These are phyloP conservation scores for Leptographium procerum DNA, from an alignment of 2,329 filamentous ascomycete genomes.

Conservation along the genomic window DNA sequence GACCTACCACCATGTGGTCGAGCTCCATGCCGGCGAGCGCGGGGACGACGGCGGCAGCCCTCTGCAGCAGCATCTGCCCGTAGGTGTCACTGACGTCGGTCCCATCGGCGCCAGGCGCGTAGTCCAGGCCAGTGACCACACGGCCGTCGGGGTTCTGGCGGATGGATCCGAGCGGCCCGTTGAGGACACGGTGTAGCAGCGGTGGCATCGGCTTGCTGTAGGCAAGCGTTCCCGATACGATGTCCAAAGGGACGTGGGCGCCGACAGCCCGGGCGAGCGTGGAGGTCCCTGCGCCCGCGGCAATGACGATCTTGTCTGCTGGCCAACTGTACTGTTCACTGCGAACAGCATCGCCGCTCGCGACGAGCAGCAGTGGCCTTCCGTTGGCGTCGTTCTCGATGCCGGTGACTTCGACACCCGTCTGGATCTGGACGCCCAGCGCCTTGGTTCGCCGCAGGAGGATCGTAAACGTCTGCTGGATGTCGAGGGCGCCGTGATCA, in stretches of 20 bases:
- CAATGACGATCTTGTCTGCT: neutral
- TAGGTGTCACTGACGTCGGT: neutral
- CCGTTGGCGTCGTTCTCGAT: neutral
- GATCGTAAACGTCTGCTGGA: neutral
- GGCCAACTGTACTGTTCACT: too few relatives aligned
- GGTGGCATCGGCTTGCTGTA: neutral
- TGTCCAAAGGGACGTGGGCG: neutral
- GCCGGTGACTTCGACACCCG: neutral
- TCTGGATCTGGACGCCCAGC: neutral
- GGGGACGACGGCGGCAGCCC: neutral
- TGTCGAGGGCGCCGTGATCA: neutral
- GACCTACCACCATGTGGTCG: neutral
- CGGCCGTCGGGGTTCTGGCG: neutral
- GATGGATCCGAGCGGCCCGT: neutral
- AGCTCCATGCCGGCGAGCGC: neutral
- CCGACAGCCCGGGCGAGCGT: neutral
- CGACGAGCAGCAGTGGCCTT: neutral
- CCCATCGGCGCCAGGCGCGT: neutral
- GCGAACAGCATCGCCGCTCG: neutral
- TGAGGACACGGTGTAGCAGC: neutral
- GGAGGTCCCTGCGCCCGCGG: neutral
- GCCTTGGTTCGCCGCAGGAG: neutral
- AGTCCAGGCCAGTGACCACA: neutral
- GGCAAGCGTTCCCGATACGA: neutral
- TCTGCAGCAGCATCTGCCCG: neutral